Evolutionary conservation across 768 basidiomycete genomes (phyloP).

Genomic region (Naganishia vaughanmartiniae): DNA sequence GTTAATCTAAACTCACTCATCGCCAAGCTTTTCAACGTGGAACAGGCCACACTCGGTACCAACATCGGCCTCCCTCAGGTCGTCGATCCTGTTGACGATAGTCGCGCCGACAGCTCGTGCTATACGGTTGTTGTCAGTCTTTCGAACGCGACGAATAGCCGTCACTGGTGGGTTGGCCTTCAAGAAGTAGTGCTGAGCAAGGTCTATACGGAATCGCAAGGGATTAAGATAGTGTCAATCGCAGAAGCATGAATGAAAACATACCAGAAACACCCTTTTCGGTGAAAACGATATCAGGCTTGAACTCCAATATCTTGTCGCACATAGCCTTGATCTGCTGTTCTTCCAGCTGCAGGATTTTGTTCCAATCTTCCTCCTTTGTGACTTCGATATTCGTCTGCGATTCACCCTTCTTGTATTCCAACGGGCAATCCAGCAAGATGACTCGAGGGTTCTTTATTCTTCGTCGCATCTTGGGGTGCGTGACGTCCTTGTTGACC

Average conservation of each 20-base stretch:
- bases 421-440: conserved; percentile 86
- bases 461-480: conserved; percentile 89
- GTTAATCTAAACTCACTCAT: conserved; percentile 61
- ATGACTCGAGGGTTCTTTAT: conserved; percentile 87
- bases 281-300: conserved; percentile 90
- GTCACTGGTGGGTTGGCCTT: conserved; percentile 72
- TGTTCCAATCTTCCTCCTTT: conserved; percentile 87
- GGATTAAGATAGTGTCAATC: not conserved
- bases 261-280: conserved; percentile 84
- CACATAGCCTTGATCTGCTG: conserved; percentile 90
- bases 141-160: conserved; percentile 94
- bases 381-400: conserved; percentile 99
- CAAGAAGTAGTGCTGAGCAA: conserved; percentile 85
- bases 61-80: conserved; percentile 84
- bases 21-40: conserved; percentile 93
- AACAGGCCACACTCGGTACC: conserved; percentile 95
- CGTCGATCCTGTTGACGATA: conserved; percentile 94
- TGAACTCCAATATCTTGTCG: conserved; percentile 81
- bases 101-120: conserved; percentile 93
- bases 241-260: conserved; percentile 6
- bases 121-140: conserved; percentile 97
- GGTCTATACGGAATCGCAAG: conserved; percentile 59
- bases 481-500: conserved; percentile 98
- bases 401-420: conserved; percentile 98
- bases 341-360: conserved; percentile 91